phyloP scores from a whole-genome alignment of 2,329 filamentous ascomycete genomes.

The Cytospora chrysosperma region DNA sequence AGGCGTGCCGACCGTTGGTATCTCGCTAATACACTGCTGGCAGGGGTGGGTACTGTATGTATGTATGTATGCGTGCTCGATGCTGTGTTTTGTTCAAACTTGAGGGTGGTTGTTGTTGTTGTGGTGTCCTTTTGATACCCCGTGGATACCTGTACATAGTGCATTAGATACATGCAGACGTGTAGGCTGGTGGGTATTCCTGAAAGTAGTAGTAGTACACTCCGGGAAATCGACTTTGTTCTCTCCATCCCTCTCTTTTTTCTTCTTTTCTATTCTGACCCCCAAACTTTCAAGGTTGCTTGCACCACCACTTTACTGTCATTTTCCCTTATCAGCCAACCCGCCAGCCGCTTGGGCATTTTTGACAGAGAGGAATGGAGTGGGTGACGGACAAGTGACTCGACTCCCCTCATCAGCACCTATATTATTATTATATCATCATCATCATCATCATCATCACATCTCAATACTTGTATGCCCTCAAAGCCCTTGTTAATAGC shows the following conservation, averaged over 20 bases:
- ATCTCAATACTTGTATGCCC: neutral
- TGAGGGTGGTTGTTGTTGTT: too few relatives aligned
- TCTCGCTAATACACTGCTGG: constrained; percentile 8
- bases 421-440: neutral
- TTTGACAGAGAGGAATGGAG: neutral
- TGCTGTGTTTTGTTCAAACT: neutral
- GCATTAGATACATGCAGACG: too few relatives aligned
- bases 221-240: too few relatives aligned
- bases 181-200: too few relatives aligned
- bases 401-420: neutral
- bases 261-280: neutral
- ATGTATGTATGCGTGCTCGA: too few relatives aligned
- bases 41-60: neutral
- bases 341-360: neutral
- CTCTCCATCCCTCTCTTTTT: too few relatives aligned
- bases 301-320: neutral
- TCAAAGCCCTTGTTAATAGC: neutral
- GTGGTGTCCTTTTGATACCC: too few relatives aligned
- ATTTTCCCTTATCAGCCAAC: neutral
- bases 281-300: neutral
- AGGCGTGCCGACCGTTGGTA: neutral
- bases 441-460: too few relatives aligned
- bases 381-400: too few relatives aligned
- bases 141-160: too few relatives aligned
- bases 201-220: too few relatives aligned